phyloP scores from a whole-genome alignment of 768 basidiomycete genomes.

The Lentinula raphanica region DNA sequence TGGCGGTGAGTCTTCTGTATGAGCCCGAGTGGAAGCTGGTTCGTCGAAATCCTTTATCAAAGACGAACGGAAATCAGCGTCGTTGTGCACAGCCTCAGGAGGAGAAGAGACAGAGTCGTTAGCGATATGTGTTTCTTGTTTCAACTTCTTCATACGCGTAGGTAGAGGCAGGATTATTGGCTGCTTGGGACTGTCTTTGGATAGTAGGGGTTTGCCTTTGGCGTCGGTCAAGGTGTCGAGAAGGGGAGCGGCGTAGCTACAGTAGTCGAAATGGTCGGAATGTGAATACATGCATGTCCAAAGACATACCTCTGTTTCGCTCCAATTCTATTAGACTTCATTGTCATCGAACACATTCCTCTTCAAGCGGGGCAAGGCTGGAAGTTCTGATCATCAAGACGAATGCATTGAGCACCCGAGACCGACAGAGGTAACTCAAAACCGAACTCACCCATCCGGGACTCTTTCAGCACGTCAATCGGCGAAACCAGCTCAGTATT shows the following conservation, averaged over 20 bases:
- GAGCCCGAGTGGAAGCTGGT: neutral
- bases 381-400: neutral
- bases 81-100: neutral
- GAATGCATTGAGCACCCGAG: neutral
- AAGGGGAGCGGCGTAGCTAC: neutral
- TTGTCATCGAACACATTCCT: neutral
- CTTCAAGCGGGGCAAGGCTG: neutral
- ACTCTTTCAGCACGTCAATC: slow-evolving; percentile 31
- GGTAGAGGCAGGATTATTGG: neutral
- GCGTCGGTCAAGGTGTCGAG: neutral
- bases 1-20: neutral
- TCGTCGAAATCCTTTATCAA: neutral
- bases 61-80: neutral
- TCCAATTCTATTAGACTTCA: neutral
- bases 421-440: neutral
- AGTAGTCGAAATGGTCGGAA: neutral
- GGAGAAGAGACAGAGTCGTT: neutral
- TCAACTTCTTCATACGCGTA: neutral
- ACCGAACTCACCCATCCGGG: slow-evolving; percentile 44
- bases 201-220: neutral
- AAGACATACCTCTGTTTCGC: slow-evolving; percentile 4
- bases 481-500: slow-evolving; percentile 36
- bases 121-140: neutral
- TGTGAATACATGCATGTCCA: neutral
- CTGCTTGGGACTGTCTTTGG: neutral